These are phyloP conservation scores for Russula virescens DNA, from an alignment of 768 basidiomycete genomes.

Conservation along the genomic window DNA sequence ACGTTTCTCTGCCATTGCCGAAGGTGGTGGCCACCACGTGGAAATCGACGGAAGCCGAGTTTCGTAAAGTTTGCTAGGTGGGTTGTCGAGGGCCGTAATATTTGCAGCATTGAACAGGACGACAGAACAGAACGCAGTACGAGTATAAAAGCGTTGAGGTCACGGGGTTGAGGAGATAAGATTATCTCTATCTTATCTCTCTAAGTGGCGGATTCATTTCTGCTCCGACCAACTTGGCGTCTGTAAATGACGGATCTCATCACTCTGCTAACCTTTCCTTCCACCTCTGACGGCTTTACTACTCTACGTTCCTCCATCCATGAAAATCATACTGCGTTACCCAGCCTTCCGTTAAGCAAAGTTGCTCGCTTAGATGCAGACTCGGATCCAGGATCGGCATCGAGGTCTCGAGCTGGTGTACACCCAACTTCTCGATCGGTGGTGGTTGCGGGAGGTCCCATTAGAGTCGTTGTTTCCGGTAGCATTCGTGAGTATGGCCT, in stretches of 20 bases:
- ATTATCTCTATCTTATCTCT: no score
- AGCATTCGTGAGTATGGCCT: slow-evolving; percentile 29
- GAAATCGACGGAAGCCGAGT: neutral
- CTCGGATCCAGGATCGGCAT: slow-evolving; percentile 63
- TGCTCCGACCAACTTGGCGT: no score
- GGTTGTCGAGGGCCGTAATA: neutral
- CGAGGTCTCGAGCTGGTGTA: slow-evolving; percentile 38
- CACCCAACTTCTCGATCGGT: slow-evolving; percentile 24
- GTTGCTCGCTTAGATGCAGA: slow-evolving; percentile 59
- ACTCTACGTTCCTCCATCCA: slow-evolving; percentile 36
- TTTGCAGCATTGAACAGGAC: slow-evolving; percentile 2
- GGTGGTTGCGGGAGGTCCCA: slow-evolving; percentile 32
- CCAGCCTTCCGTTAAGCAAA: slow-evolving; percentile 60
- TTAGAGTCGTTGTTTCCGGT: slow-evolving; percentile 45
- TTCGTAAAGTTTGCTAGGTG: neutral
- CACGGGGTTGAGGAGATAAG: neutral
- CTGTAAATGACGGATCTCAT: slow-evolving; percentile 18
- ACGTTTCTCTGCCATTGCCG: slow-evolving; percentile 1
- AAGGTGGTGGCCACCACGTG: neutral
- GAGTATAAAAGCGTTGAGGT: neutral
- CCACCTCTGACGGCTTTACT: slow-evolving; percentile 47
- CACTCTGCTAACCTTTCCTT: slow-evolving; percentile 22
- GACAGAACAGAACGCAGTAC: no score
- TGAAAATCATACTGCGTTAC: slow-evolving; percentile 34
- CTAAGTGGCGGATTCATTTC: no score